A percentile compares a stretch with the other conserved stretches of the same genome.
phyloP scores from a whole-genome alignment of 2,329 filamentous ascomycete genomes.

The Amauroascus niger region DNA sequence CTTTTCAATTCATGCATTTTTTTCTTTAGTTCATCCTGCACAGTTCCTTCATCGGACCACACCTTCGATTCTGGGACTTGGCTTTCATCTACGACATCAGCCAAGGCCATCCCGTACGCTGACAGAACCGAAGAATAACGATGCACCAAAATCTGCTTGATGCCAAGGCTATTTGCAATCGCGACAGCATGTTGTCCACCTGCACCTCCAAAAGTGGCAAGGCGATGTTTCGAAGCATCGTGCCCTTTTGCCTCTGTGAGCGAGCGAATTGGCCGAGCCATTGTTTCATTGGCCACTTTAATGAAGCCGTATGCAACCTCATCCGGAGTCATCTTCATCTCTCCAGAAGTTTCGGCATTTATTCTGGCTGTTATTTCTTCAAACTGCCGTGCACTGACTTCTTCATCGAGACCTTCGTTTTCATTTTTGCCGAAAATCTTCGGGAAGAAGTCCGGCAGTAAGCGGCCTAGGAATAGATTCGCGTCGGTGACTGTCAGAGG shows the following conservation, averaged over 20 bases:
- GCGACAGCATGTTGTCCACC: constrained; percentile 89
- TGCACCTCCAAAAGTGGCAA: constrained; percentile 81
- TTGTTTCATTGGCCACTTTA: constrained; percentile 81
- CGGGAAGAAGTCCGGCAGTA: constrained; percentile 83
- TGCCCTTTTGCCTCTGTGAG: constrained; percentile 83
- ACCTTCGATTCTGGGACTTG: constrained; percentile 55
- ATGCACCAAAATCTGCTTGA: constrained; percentile 73
- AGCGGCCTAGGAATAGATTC: constrained; percentile 71
- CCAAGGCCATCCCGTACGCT: constrained; percentile 83
- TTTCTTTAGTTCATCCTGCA: constrained; percentile 52
- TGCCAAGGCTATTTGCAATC: constrained; percentile 72
- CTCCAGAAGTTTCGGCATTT: constrained; percentile 56
- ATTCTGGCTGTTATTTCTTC: constrained; percentile 65
- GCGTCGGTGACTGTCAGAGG: constrained; percentile 90
- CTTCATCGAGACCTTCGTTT: constrained; percentile 62
- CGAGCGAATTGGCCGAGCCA: constrained; percentile 81
- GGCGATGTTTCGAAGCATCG: constrained; percentile 71
- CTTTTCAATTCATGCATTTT: constrained; percentile 73
- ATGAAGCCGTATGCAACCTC: constrained; percentile 85
- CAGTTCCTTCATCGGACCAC: constrained; percentile 50
- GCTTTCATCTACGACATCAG: constrained; percentile 78
- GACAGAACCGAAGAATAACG: constrained; percentile 81
- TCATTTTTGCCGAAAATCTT: constrained; percentile 85
- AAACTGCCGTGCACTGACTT: constrained; percentile 62
- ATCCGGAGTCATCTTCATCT: constrained; percentile 57